Evolutionary conservation across 2,329 filamentous ascomycete species (phyloP).

Genomic region (Catunica adiposa): DNA sequence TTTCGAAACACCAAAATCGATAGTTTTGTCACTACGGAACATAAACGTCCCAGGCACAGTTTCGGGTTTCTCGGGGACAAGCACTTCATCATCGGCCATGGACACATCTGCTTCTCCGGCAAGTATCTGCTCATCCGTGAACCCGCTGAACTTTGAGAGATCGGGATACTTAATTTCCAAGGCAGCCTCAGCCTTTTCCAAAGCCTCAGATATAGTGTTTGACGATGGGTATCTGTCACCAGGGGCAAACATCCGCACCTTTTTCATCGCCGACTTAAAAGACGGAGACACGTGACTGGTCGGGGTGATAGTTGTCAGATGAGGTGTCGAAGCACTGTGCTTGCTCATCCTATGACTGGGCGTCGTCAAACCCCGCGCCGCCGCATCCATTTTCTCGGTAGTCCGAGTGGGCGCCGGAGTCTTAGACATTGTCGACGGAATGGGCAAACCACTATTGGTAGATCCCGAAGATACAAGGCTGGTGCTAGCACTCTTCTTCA

Average conservation of each 20-base stretch:
- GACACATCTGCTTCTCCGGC: conserved; percentile 14
- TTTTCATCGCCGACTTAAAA: conserved; percentile 13
- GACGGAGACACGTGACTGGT: conserved; percentile 11
- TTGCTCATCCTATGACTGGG: conserved; percentile 52
- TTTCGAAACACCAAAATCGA: conserved; percentile 34
- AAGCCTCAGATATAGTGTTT: conserved; percentile 19
- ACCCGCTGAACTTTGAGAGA: conserved; percentile 27
- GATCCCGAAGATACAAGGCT: conserved; percentile 22
- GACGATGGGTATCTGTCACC: conserved; percentile 21
- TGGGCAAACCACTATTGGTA: conserved; percentile 29
- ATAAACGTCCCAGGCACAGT: conserved; percentile 43
- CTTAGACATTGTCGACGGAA: conserved; percentile 14
- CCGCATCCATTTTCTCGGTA: conserved; percentile 3
- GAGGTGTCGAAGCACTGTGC: conserved; percentile 65
- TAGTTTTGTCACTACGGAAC: conserved; percentile 50
- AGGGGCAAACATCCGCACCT: conserved; percentile 14
- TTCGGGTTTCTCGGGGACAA: conserved; percentile 19
- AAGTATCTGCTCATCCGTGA: conserved; percentile 14
- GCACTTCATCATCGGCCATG: conserved; percentile 15
- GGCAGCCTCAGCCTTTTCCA: conserved; percentile 13
- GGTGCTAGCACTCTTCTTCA: conserved; percentile 27
- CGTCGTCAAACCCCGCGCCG: conserved; percentile 38
- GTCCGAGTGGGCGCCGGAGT: conserved; percentile 25
- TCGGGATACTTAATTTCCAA: conserved; percentile 35
- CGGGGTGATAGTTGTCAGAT: conserved; percentile 27